Percentiles rank a stretch among this genome's conserved stretches.
Evolutionary conservation across 2,329 filamentous ascomycete species (phyloP).

Genomic region (Ophiostoma himal-ulmi): DNA sequence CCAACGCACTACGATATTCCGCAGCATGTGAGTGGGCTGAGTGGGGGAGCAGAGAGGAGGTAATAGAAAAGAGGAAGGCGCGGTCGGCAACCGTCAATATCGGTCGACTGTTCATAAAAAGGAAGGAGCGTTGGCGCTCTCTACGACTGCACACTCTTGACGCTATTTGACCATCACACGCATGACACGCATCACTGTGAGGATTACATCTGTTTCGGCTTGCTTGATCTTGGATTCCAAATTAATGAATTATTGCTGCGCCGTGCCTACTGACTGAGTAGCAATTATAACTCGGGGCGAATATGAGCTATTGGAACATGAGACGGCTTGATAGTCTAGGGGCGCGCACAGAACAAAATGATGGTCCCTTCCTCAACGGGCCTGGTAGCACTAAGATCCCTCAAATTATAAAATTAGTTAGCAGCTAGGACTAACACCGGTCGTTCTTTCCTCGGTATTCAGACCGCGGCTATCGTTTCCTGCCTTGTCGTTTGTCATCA

Average conservation of each 20-base stretch:
- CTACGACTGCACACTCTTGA: background rate
- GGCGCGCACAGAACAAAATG: background rate
- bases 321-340: background rate
- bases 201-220: background rate
- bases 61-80: slow-evolving; percentile 1
- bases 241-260: background rate
- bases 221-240: background rate
- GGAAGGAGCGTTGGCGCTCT: background rate
- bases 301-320: background rate
- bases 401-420: background rate
- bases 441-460: slow-evolving; percentile 2
- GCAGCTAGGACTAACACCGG: background rate
- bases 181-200: background rate
- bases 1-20: background rate
- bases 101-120: slow-evolving; percentile 7
- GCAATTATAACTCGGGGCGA: background rate
- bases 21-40: slow-evolving; percentile 13
- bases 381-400: slow-evolving; percentile 1
- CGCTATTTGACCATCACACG: background rate
- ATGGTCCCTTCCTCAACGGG: background rate
- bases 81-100: background rate
- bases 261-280: no score
- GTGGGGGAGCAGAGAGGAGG: background rate
- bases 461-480: background rate
- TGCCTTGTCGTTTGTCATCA: background rate